Evolutionary conservation across 495 filamentous ascomycete genomes (phyloP).

Genomic region (Podospora australis): DNA sequence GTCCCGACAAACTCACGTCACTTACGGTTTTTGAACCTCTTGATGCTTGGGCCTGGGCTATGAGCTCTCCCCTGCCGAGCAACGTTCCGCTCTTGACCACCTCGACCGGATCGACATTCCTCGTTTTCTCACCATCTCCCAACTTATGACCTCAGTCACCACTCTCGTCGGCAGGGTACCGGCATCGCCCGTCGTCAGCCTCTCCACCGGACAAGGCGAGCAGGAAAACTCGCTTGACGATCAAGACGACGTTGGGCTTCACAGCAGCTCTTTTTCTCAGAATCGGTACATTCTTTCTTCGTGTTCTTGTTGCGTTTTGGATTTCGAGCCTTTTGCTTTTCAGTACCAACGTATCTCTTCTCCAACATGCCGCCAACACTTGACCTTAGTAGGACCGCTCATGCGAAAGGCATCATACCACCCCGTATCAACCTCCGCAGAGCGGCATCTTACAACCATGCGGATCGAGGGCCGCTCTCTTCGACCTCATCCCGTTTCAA

Average conservation of each 20-base stretch:
- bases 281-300: background rate
- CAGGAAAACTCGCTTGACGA: background rate
- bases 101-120: background rate
- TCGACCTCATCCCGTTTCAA: constrained; percentile 52
- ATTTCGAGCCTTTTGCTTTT: constrained; percentile 1
- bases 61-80: background rate
- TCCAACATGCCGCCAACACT: constrained; percentile 42
- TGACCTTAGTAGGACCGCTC: constrained; percentile 41
- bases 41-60: background rate
- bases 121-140: background rate
- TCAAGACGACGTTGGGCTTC: constrained; percentile 2
- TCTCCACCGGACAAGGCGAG: background rate
- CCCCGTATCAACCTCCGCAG: constrained; percentile 46
- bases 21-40: constrained; percentile 1
- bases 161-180: background rate
- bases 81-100: background rate
- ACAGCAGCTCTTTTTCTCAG: background rate
- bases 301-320: background rate
- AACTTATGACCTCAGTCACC: constrained; percentile 1
- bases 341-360: constrained; percentile 1
- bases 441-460: constrained; percentile 40
- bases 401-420: constrained; percentile 43
- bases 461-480: constrained; percentile 41
- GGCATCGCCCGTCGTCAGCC: background rate
- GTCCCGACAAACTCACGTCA: background rate